A percentile compares a stretch with the other conserved stretches of the same genome.
These are phyloP conservation scores for Globisporangium canariense DNA, from an alignment of 352 stramenopile genomes.

Conservation along the genomic window DNA sequence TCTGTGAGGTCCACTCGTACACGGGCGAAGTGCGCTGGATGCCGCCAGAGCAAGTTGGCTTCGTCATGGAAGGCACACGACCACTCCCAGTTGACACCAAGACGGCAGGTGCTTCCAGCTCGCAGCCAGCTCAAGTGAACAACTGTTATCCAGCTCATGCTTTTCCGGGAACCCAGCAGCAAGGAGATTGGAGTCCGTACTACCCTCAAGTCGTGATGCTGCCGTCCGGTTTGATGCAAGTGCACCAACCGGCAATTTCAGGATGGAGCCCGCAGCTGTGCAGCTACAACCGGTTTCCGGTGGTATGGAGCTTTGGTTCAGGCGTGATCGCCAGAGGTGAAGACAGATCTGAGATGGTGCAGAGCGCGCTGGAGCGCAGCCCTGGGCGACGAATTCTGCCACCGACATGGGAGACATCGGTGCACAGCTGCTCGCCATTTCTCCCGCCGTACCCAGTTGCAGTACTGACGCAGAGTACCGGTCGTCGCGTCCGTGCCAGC, in stretches of 20 bases:
- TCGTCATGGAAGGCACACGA: slow-evolving; percentile 47
- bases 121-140: background rate
- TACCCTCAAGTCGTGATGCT: slow-evolving; percentile 58
- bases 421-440: slow-evolving; percentile 42
- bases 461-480: slow-evolving; percentile 14
- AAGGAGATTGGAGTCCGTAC: slow-evolving; percentile 41
- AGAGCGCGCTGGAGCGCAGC: slow-evolving; percentile 8
- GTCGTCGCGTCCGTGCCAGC: background rate
- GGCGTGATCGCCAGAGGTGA: slow-evolving; percentile 10
- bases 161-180: slow-evolving; percentile 3
- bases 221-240: slow-evolving; percentile 48
- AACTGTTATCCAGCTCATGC: background rate
- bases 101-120: background rate
- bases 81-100: slow-evolving; percentile 25
- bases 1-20: slow-evolving; percentile 64
- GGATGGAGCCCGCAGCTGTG: slow-evolving; percentile 18
- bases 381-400: slow-evolving; percentile 37
- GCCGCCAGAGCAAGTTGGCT: slow-evolving; percentile 39
- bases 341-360: background rate
- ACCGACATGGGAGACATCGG: slow-evolving; percentile 55
- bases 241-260: slow-evolving; percentile 14
- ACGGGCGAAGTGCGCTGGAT: slow-evolving; percentile 76
- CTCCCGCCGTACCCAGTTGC: slow-evolving; percentile 55
- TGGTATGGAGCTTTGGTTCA: slow-evolving; percentile 1
- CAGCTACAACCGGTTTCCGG: slow-evolving; percentile 54